Conservation (phyloP, 208 protist species). For the Chromosphaera perkinsii region DNA sequence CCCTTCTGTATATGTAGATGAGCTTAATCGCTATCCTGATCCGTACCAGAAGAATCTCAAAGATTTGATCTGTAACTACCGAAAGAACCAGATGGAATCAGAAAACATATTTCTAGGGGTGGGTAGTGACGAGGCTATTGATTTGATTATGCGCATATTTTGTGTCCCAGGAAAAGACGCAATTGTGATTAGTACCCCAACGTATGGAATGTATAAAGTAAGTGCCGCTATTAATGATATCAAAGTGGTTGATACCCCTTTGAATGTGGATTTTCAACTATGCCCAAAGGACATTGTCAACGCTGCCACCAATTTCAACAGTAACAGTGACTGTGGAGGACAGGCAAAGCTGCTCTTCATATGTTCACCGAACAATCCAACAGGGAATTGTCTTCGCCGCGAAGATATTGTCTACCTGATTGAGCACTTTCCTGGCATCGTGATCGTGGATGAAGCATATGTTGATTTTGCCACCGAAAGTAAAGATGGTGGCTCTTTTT, state of each 20-base stretch:
- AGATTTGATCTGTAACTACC: not conserved
- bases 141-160: slow-evolving; percentile 37
- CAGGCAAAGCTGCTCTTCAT: slow-evolving; percentile 33
- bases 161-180: slow-evolving; percentile 29
- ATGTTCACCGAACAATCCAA: slow-evolving; percentile 41
- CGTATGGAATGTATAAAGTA: slow-evolving; percentile 52
- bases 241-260: slow-evolving; percentile 20
- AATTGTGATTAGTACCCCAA: slow-evolving; percentile 39
- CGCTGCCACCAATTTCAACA: slow-evolving; percentile 16
- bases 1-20: not conserved
- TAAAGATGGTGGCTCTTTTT: not conserved
- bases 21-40: slow-evolving; percentile 33
- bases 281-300: slow-evolving; percentile 11
- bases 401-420: slow-evolving; percentile 15
- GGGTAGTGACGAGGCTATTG: slow-evolving; percentile 47
- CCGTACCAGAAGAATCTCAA: slow-evolving; percentile 27
- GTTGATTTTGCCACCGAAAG: slow-evolving; percentile 30
- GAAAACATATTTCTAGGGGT: slow-evolving; percentile 42
- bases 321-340: not conserved
- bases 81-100: not conserved
- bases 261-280: slow-evolving; percentile 32
- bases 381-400: slow-evolving; percentile 1
- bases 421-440: slow-evolving; percentile 6
- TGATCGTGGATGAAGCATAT: slow-evolving; percentile 44
- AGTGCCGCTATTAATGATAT: slow-evolving; percentile 40